phyloP scores from a whole-genome alignment of 164 flowering plant genomes.

The Annona squamosa region DNA sequence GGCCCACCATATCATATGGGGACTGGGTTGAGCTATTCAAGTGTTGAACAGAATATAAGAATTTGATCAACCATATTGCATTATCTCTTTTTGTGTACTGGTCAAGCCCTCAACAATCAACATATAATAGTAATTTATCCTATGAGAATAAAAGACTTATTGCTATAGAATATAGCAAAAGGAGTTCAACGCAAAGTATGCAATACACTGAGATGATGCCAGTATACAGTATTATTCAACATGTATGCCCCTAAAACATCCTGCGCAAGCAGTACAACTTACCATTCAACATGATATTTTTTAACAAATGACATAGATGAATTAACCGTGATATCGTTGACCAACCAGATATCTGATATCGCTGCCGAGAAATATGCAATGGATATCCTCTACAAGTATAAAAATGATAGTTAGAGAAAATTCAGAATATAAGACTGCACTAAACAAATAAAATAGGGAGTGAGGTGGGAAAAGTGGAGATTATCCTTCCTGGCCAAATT shows the following conservation, averaged over 20 bases:
- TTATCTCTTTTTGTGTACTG: too few species aligned
- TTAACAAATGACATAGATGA: conserved; percentile 39
- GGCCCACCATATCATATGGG: too few species aligned
- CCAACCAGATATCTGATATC: conserved; percentile 64
- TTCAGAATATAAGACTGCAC: too few species aligned
- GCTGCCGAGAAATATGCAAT: conserved; percentile 64
- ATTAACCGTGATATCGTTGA: conserved; percentile 35
- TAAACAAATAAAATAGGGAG: too few species aligned
- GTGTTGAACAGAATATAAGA: too few species aligned
- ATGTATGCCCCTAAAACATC: neutral
- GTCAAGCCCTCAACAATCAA: too few species aligned
- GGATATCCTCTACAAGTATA: conserved; percentile 53
- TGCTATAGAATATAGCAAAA: neutral
- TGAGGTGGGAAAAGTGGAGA: neutral
- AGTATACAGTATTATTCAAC: neutral
- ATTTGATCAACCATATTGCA: too few species aligned
- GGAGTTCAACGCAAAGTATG: neutral
- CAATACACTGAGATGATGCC: neutral
- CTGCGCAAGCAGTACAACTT: conserved; percentile 10
- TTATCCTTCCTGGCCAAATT: neutral
- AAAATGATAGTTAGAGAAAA: neutral
- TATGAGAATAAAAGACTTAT: neutral
- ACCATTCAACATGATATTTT: conserved; percentile 66
- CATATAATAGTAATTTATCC: neutral
- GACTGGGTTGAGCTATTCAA: too few species aligned